Evolutionary conservation across 2,329 filamentous ascomycete species (phyloP), one percentile per base, ranked within the genome.

Genomic region (Neofusicoccum parvum): DNA sequence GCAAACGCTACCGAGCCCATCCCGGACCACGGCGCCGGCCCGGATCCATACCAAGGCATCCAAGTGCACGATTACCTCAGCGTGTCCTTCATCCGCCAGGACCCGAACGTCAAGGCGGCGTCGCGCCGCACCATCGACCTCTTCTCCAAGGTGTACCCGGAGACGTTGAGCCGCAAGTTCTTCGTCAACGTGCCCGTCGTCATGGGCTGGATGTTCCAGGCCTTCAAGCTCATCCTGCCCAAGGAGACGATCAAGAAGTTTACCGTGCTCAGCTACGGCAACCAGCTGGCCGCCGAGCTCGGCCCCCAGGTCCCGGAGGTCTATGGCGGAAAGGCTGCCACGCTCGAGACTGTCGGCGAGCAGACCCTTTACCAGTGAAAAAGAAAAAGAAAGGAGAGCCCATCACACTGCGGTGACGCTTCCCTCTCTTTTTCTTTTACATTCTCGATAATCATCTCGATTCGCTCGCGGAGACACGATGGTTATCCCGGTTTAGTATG

Each of bases 41-140:
- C 83, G 10, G 94, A 97, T 74, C 92, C 91, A 0, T 96, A 97
- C 81, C 92, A 94, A 79, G 93, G 96, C 82, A 86, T 92, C 72
- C 94, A 97, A 79, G 88, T 97, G 34, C 94, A 98, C 80, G 94
- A 98, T 82, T 97, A 97, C 83, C 87, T 91, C 71, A 89, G 88
- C 68, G 89, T 96, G 75, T 92, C 89, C 73, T 97, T 97, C 84
- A 84, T 97, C 70, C 89, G 92, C 67, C 89, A 92, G 82, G 90
- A 94, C 65, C 86, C 91, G 0, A 83, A 85, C 65, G 88, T 95
- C 78, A 93, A 91, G 78, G 84, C 88, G 3, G 91, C 92, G 15
- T 90, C 88, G 69, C 89, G 88, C 73, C 88, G 94, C 80, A 94
- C 92, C 51, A 96, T 97, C 76, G 85, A 90, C 68, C 84, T 91